Evolutionary conservation across 805 yeast genomes (phyloP).

Genomic region (Yarrowia sp.): DNA sequence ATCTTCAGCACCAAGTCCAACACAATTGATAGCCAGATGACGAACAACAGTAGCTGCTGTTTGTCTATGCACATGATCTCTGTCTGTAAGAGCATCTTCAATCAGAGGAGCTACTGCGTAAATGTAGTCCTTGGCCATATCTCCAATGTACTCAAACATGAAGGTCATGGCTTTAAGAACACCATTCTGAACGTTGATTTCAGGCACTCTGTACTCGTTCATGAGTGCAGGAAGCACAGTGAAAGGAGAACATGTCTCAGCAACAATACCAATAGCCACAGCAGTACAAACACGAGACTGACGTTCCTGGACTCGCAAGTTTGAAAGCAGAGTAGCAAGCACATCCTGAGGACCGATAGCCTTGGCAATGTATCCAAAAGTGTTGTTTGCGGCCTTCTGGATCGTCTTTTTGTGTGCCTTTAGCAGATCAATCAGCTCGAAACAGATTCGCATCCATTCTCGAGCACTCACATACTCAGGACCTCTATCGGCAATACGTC

Average conservation of each 20-base stretch:
- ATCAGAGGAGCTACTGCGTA: conserved; percentile 74
- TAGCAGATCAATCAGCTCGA: conserved; percentile 83
- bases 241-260: conserved; percentile 88
- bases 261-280: conserved; percentile 95
- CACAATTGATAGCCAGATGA: conserved; percentile 76
- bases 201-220: conserved; percentile 94
- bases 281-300: conserved; percentile 96
- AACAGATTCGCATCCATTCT: conserved; percentile 97
- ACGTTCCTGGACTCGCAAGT: conserved; percentile 88
- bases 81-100: conserved; percentile 85
- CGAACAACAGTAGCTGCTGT: conserved; percentile 87
- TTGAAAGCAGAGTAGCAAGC: conserved; percentile 74
- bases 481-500: conserved; percentile 74
- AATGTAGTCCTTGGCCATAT: conserved; percentile 74
- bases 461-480: conserved; percentile 82
- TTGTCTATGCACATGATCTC: conserved; percentile 91
- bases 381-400: conserved; percentile 78
- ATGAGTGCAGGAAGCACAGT: conserved; percentile 90
- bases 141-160: conserved; percentile 87
- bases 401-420: conserved; percentile 76
- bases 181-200: conserved; percentile 92
- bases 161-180: conserved; percentile 86
- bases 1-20: conserved; percentile 73
- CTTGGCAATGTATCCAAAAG: conserved; percentile 86
- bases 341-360: conserved; percentile 98